Base-by-base conservation (phyloP, 2,329 filamentous ascomycete genomes). In the Cladophialophora immunda region DNA sequence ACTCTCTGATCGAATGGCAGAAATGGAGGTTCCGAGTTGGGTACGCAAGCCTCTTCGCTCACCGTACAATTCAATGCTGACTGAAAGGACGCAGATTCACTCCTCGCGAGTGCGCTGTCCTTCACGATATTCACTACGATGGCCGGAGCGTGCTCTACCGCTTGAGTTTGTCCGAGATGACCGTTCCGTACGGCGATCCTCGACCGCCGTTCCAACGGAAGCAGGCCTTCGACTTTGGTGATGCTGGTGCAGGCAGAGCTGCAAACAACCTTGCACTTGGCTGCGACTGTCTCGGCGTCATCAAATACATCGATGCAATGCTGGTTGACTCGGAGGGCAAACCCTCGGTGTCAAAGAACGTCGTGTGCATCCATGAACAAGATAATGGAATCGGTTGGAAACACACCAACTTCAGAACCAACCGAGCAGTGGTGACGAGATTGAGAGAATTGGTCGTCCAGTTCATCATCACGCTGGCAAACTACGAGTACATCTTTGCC, bases 81-180 rank as follows among this genome's bases (percentile, higher is more conserved):
- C 29, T 30, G 30, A 50, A 15, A 8, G 27, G 19, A 15, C 13
- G 2, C 45, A 67, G 65, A 38, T 91, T 90, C 79, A 92, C 89
- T 75, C 84, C 86, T 58, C 84, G 90, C 1, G 90, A 92, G 76
- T 90, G 90, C 7, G 85, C 88, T 8, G 89, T 90, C 2, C 81
- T 93, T 4, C 89, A 92, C 73, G 89, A 92, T 71, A 79, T 93
- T n/a, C 84, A 84, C 73, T 92, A 91, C 73, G 87, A 90, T 71
- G 84, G 85, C 30, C 84, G 89, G 11, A 87, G 85, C 56, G 80
- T 92, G 36, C 82, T 92, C 73, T 90, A 91, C 78, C 85, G 90
- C 0, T 77, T 92, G 38, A 87, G 86, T 68, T 83, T 90, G 67
- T 87, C 86, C 68, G 90, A 92, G 75, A 90, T 92, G 86, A 86